Percentiles rank a stretch among this genome's conserved stretches.
Conservation (phyloP, 495 filamentous ascomycete genomes). For the Aspergillus coremiiformis region DNA sequence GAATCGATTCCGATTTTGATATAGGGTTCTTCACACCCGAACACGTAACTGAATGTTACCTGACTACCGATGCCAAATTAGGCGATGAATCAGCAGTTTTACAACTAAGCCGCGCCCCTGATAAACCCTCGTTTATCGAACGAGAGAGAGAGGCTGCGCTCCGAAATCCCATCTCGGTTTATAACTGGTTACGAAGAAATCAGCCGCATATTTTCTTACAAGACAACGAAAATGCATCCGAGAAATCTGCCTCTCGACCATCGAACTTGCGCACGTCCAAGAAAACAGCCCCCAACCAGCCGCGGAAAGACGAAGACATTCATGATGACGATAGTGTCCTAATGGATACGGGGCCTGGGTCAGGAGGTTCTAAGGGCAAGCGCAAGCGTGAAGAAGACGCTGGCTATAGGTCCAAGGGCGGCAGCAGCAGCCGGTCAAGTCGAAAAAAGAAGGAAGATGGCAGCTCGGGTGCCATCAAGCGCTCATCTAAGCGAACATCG, state of each 20-base stretch:
- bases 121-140: conserved; percentile 36
- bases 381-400: conserved; percentile 62
- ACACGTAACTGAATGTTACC: conserved; percentile 74
- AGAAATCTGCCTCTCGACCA: conserved; percentile 47
- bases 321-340: conserved; percentile 47
- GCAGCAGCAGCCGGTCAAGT: conserved; percentile 49
- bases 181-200: conserved; percentile 82
- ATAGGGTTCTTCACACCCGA: conserved; percentile 62
- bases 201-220: conserved; percentile 79
- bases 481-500: conserved; percentile 29
- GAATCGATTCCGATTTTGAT: conserved; percentile 17
- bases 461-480: conserved; percentile 22
- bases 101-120: conserved; percentile 31
- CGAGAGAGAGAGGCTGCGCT: conserved; percentile 54
- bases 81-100: conserved; percentile 39
- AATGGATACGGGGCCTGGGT: conserved; percentile 32
- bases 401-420: conserved; percentile 64
- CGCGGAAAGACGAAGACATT: conserved; percentile 43
- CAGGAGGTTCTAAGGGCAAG: conserved; percentile 36
- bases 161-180: conserved; percentile 75
- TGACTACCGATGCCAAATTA: conserved; percentile 59
- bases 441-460: conserved; percentile 61
- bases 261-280: conserved; percentile 34
- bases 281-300: conserved; percentile 30
- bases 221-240: conserved; percentile 61